phyloP scores from a whole-genome alignment of 2,329 filamentous ascomycete species.

The Pleomassaria siparia region DNA sequence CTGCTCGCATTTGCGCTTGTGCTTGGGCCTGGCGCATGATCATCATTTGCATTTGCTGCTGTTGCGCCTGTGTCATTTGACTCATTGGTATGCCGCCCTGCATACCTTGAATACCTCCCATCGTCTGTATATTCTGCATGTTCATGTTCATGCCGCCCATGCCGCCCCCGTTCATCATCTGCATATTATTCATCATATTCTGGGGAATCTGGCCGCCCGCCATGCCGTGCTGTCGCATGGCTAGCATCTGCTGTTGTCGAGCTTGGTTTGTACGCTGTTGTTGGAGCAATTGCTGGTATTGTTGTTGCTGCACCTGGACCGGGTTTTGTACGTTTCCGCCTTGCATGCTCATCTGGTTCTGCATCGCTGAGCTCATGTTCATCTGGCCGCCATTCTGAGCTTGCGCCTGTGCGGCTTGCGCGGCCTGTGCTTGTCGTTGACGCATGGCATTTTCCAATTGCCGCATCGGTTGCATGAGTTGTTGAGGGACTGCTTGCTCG shows the following conservation, averaged over 20 bases:
- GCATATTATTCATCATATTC: conserved; percentile 34
- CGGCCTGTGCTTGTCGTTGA: conserved; percentile 12
- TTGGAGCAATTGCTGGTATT: conserved; percentile 37
- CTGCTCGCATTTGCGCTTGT: conserved; percentile 26
- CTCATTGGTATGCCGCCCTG: conserved; percentile 11
- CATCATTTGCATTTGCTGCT: conserved; percentile 35
- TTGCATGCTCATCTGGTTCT: conserved; percentile 25
- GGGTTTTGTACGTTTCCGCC: conserved; percentile 22
- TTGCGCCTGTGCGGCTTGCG: conserved; percentile 15
- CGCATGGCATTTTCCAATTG: conserved; percentile 33
- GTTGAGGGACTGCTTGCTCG: conserved; percentile 25
- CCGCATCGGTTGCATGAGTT: conserved; percentile 27
- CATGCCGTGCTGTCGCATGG: conserved; percentile 34
- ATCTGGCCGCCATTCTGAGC: conserved; percentile 20
- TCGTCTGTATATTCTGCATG: conserved; percentile 19
- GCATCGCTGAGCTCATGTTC: conserved; percentile 25
- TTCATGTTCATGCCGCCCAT: conserved; percentile 22
- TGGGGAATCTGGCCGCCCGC: conserved; percentile 27
- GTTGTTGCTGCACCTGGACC: conserved; percentile 38
- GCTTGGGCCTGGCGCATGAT: conserved; percentile 38
- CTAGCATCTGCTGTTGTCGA: conserved; percentile 37
- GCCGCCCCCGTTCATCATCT: conserved; percentile 27
- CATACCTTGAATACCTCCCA: conserved; percentile 6
- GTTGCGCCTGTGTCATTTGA: conserved; percentile 35
- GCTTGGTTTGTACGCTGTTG: conserved; percentile 36